These are phyloP conservation scores for Austroboletus rostrupii DNA, from an alignment of 1,284 basidiomycete genomes.

Conservation along the genomic window DNA sequence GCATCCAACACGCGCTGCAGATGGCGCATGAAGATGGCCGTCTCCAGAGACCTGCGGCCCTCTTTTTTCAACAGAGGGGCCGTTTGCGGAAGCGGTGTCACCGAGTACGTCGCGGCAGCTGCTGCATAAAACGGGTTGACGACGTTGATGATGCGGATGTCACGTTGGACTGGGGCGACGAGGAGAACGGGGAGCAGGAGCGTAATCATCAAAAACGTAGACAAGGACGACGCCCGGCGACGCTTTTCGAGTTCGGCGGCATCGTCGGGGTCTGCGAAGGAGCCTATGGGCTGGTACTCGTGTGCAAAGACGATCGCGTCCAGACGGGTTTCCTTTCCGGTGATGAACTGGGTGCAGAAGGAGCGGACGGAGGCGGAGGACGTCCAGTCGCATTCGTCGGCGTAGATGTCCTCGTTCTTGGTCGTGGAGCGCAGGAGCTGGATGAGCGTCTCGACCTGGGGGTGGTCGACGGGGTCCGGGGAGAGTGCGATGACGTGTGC, in stretches of 20 bases:
- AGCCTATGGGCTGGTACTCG: constrained; percentile 65
- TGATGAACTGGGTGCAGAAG: constrained; percentile 65
- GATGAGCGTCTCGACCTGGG: constrained; percentile 54
- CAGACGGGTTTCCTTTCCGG: constrained; percentile 58
- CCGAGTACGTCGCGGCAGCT: constrained; percentile 47
- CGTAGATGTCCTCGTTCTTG: constrained; percentile 70
- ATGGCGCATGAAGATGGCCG: constrained; percentile 62
- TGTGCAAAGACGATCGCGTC: constrained; percentile 72
- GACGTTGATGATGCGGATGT: constrained; percentile 78
- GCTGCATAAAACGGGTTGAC: constrained; percentile 85
- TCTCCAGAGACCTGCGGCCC: constrained; percentile 62
- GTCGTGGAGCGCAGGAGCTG: constrained; percentile 60
- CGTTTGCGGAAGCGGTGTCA: constrained; percentile 15
- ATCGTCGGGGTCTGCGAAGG: constrained; percentile 33
- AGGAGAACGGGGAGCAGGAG: constrained; percentile 74
- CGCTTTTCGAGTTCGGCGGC: constrained; percentile 26
- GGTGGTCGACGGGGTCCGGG: constrained; percentile 51
- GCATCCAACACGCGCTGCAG: constrained; percentile 77
- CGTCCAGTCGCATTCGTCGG: constrained; percentile 66
- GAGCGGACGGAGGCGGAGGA: constrained; percentile 59
- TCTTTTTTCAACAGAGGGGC: constrained; percentile 51
- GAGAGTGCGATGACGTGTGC: constrained; percentile 73
- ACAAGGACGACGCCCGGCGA: constrained; percentile 49
- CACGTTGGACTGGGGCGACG: constrained; percentile 75
- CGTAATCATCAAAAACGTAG: constrained; percentile 77